phyloP scores from a whole-genome alignment of 176 grass and related monocot genomes.

The Elaeis guineensis region DNA sequence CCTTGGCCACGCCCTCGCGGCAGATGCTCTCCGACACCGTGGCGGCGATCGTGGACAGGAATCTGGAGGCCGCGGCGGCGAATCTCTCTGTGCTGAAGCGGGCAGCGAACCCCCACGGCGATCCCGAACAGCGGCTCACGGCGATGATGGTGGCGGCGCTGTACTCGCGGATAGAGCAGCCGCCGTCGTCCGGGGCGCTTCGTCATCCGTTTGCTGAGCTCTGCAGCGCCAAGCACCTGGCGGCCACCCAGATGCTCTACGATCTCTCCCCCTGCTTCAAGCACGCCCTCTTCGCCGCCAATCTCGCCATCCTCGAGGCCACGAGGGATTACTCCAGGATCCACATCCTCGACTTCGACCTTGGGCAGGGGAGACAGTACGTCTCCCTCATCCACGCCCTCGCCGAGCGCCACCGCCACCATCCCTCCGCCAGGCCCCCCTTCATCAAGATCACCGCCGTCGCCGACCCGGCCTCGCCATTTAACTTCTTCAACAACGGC shows the following conservation, averaged over 20 bases:
- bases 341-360: constrained; percentile 13
- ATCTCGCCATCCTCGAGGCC: constrained; percentile 8
- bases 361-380: constrained; percentile 1
- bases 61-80: background rate
- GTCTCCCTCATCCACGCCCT: constrained; percentile 1
- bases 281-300: background rate
- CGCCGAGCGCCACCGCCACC: background rate
- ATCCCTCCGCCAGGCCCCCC: background rate
- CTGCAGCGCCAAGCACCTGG: background rate
- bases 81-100: constrained; percentile 1
- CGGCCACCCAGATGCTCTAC: background rate
- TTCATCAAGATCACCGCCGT: background rate
- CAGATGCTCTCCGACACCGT: constrained; percentile 11
- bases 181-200: background rate
- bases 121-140: constrained; percentile 11
- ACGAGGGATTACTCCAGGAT: background rate
- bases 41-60: background rate
- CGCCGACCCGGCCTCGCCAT: background rate
- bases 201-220: background rate
- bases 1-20: background rate
- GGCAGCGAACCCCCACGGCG: background rate
- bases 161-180: background rate
- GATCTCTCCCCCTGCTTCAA: constrained; percentile 7
- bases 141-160: constrained; percentile 8
- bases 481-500: constrained; percentile 7